Evolutionary conservation across 225 moss, liverwort and hornwort genomes (phyloP), one percentile per base, ranked within the genome.

Genomic region (Marchantia paleacea): DNA sequence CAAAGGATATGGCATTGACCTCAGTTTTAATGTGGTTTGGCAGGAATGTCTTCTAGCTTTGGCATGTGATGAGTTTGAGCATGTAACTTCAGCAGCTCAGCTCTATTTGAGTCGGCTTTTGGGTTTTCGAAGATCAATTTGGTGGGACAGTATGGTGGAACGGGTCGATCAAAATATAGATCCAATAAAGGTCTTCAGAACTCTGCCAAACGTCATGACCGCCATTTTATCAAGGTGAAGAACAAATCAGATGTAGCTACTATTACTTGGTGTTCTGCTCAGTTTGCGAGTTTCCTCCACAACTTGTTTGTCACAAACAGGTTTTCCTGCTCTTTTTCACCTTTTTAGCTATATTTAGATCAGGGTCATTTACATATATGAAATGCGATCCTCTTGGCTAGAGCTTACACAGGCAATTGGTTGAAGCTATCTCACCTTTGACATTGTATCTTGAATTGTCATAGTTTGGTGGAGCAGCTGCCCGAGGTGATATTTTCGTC

Each of bases 1-100:
- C n/a, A 64, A 64, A 20, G 64, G n/a, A 10, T 24, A 64, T n/a
- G 7, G 22, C 19, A 64, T n/a, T 64, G 9, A 64, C n/a, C 4
- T 24, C 49, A 64, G 14, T 51, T 24, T 30, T 51, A 11, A 26
- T 49, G 15, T 64, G 22, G n/a, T n/a, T n/a, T 79, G 19, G 80
- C 93, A 97, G 97, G 97, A 99, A 82, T 95, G 97, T 73, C 88
- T 95, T 55, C 79, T 99, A 86, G 95, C 94, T 61, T 88, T 95
- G 89, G 90, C 90, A 83, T 99, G 95, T 90, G 97, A 99, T 88
- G 97, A 95, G 52, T 91, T 92, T 93, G 84, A 91, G 68, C 83
- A 89, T 72, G 93, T 99, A 60, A 87, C 97, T 71, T 90, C 89
- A 68, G 90, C 93, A 81, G 93, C 97, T 53, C 93, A 91, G 76